Conservation (phyloP, 2,329 filamentous ascomycete genomes). For the Exserohilum turcica region DNA sequence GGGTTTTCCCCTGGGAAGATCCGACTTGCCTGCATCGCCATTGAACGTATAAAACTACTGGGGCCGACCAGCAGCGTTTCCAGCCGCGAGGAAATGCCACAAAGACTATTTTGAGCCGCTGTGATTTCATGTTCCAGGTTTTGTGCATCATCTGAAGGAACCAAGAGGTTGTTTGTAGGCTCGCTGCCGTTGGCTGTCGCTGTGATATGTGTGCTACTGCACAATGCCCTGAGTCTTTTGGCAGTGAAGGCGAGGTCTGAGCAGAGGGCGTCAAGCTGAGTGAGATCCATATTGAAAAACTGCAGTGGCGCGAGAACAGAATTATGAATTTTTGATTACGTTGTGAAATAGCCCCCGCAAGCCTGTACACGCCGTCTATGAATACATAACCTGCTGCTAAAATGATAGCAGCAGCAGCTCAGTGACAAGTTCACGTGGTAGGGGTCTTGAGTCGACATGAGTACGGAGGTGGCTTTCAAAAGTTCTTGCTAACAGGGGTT, state of each 20-base stretch:
- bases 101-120: constrained; percentile 1
- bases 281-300: constrained; percentile 1
- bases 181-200: not conserved
- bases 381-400: too few species aligned
- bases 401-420: too few species aligned
- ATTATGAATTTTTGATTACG: too few species aligned
- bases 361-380: too few species aligned
- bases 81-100: constrained; percentile 2
- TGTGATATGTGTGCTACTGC: not conserved
- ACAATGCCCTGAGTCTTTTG: constrained; percentile 1
- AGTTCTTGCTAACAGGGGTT: too few species aligned
- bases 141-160: not conserved
- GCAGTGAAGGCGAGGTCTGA: constrained; percentile 5
- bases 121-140: constrained; percentile 1
- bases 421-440: too few species aligned
- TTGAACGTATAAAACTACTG: constrained; percentile 4
- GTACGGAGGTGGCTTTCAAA: too few species aligned
- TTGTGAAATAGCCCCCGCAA: too few species aligned
- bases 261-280: constrained; percentile 2
- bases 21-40: constrained; percentile 5
- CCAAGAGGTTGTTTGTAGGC: not conserved
- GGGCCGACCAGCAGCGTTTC: constrained; percentile 2
- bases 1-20: not conserved
- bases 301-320: too few species aligned
- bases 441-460: too few species aligned